Percentiles rank a stretch among this genome's conserved stretches.
These are phyloP conservation scores for Violaceomyces palustris DNA, from an alignment of 1,284 basidiomycete genomes.

Conservation along the genomic window DNA sequence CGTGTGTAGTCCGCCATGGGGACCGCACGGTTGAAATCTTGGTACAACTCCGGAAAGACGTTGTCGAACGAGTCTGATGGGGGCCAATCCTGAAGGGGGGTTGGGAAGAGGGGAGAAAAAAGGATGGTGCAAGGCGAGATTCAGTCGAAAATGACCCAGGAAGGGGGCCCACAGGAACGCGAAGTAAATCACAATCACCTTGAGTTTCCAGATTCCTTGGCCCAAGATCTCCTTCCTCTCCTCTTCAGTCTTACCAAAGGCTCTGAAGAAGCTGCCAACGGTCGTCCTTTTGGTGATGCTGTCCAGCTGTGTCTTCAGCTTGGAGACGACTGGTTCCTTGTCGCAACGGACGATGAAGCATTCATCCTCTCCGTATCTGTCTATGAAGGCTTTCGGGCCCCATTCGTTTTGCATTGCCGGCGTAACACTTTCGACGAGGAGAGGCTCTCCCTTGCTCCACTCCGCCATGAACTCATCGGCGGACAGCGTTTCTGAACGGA, in stretches of 20 bases:
- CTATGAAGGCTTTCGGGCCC: constrained; percentile 72
- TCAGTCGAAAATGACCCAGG: constrained; percentile 1
- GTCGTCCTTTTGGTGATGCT: constrained; percentile 45
- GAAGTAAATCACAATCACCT: too few relatives aligned
- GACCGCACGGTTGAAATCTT: constrained; percentile 75
- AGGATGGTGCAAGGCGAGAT: neutral
- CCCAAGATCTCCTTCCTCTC: constrained; percentile 53
- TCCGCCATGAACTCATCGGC: constrained; percentile 6
- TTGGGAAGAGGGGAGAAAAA: neutral
- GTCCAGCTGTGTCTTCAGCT: constrained; percentile 60
- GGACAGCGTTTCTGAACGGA: too few relatives aligned
- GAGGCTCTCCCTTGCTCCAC: constrained; percentile 31
- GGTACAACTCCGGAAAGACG: constrained; percentile 77
- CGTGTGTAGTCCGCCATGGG: constrained; percentile 83
- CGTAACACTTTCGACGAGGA: constrained; percentile 32
- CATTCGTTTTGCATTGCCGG: constrained; percentile 55
- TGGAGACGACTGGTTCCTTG: constrained; percentile 61
- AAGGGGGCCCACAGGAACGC: too few relatives aligned
- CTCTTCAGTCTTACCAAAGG: constrained; percentile 67
- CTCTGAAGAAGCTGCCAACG: constrained; percentile 72
- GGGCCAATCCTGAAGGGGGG: constrained; percentile 75
- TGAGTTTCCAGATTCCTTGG: constrained; percentile 66
- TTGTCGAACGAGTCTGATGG: constrained; percentile 74
- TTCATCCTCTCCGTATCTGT: constrained; percentile 61
- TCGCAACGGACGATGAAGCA: constrained; percentile 59